These are phyloP conservation scores for Alternaria gaisen DNA, from an alignment of 2,329 filamentous ascomycete genomes.

Conservation along the genomic window DNA sequence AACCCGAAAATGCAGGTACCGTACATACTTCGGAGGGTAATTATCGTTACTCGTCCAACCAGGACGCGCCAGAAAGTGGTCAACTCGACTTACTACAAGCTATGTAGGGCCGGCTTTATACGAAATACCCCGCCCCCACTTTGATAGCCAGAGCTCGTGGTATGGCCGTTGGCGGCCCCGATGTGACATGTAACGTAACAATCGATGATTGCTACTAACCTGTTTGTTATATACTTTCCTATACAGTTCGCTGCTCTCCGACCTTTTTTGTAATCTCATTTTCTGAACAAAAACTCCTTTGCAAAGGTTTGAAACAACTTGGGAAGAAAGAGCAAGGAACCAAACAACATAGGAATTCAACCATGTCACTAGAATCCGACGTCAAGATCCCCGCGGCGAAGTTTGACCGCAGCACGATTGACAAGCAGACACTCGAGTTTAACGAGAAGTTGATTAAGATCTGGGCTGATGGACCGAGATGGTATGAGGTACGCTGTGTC, in stretches of 20 bases:
- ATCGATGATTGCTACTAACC: no score
- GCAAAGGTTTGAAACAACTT: not conserved
- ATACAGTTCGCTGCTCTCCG: no score
- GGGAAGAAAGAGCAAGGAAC: no score
- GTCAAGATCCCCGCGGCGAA: constrained; percentile 54
- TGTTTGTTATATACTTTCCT: no score
- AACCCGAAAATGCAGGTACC: constrained; percentile 20
- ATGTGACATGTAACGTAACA: no score
- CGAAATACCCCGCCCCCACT: constrained; percentile 18
- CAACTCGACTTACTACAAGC: not conserved
- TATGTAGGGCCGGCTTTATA: not conserved
- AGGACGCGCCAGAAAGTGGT: not conserved
- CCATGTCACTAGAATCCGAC: constrained; percentile 50
- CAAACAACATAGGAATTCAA: not conserved
- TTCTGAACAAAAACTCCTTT: no score
- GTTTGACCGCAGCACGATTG: constrained; percentile 54
- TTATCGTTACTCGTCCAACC: not conserved
- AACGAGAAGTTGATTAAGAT: constrained; percentile 57
- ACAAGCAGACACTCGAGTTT: constrained; percentile 54
- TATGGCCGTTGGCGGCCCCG: no score
- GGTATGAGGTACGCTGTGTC: constrained; percentile 58
- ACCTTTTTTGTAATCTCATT: no score
- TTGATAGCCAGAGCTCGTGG: not conserved
- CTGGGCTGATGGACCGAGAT: constrained; percentile 56
- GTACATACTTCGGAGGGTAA: not conserved